A percentile compares a stretch with the other conserved stretches of the same genome.
Conservation (phyloP, 2,329 filamentous ascomycete genomes). For the Alternaria brassicae region DNA sequence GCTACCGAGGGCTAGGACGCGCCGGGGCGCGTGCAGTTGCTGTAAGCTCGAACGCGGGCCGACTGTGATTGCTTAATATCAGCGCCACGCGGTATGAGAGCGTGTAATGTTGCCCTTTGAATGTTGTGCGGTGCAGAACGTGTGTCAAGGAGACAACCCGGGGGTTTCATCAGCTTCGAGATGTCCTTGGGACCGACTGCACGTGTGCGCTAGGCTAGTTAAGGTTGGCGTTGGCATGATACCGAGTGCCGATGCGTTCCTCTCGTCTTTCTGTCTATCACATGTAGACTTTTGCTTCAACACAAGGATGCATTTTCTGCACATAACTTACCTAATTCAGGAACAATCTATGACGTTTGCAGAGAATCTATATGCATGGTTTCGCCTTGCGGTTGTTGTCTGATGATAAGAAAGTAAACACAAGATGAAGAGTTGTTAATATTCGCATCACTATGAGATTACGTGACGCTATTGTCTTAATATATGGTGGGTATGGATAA, state of each 20-base stretch:
- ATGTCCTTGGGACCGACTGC: slow-evolving; percentile 10
- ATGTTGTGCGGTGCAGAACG: slow-evolving; percentile 25
- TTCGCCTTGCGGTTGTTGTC: slow-evolving; percentile 43
- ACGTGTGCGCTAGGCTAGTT: slow-evolving; percentile 16
- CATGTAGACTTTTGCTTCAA: background rate
- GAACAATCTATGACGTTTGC: background rate
- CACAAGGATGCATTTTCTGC: background rate
- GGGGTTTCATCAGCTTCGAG: slow-evolving; percentile 34
- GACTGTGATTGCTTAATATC: slow-evolving; percentile 10
- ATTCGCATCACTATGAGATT: background rate
- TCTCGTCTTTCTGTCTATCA: background rate
- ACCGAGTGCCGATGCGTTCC: background rate
- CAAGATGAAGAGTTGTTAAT: background rate
- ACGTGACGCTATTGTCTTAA: background rate
- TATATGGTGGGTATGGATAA: background rate
- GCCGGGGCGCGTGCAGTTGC: slow-evolving; percentile 27
- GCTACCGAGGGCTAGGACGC: slow-evolving; percentile 1
- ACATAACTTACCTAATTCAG: background rate
- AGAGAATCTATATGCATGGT: slow-evolving; percentile 59
- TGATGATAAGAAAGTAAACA: background rate
- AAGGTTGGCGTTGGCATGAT: background rate
- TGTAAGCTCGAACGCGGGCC: slow-evolving; percentile 3
- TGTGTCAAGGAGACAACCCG: slow-evolving; percentile 27
- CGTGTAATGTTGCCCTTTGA: slow-evolving; percentile 41
- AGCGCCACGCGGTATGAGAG: slow-evolving; percentile 7